Evolutionary conservation across 2,329 filamentous ascomycete genomes (phyloP), one percentile per base, ranked within the genome.

Genomic region (Epichloe amarillans): DNA sequence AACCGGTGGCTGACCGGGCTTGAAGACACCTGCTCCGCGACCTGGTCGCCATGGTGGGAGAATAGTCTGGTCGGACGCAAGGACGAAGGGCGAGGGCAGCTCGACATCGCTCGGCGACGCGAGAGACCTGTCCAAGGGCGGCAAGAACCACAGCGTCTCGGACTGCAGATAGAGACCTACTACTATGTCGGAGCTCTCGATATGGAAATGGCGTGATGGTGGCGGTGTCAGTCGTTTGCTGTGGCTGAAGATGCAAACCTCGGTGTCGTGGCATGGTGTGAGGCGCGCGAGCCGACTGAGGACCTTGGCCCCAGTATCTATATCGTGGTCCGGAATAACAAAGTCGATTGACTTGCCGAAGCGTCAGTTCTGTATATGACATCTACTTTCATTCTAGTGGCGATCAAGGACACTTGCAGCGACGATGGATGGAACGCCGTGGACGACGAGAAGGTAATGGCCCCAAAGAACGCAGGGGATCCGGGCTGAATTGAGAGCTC

Each of bases 391-490:
- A 15, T 41, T 6, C 17, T 12, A 17, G 10, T 48, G 23, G 11
- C 3, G 19, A 30, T 3, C 14, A 0, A 26, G 23, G 26, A 39
- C 26, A 26, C 46, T 3, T 41, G 41, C 46, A 2, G 7, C 46
- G 40, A 48, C 36, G 17, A 48, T 39, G 15, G 46, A 15, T 14
- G 41, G 48, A n/a, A 39, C 48, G 15, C 41, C 48, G 23, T 45
- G 41, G 26, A 36, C 10, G 41, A 19, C 12, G 42, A 50, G 48
- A 19, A 50, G 48, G 17, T 26, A 11, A 46, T 50, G 48, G 11
- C 48, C 41, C 48, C 48, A 50, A 0, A 50, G 48, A 33, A 50
- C 21, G 39, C 48, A 50, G 5, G 48, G 41, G 0, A 50, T 4
- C 36, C 40, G 48, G 3, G 48, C 40, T n/a, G 40, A 7, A 23